A percentile compares a stretch with the other conserved stretches of the same genome.
These are phyloP conservation scores for Pelargonium myrrhifolium DNA, from an alignment of 441 rosid genomes.

Conservation along the genomic window DNA sequence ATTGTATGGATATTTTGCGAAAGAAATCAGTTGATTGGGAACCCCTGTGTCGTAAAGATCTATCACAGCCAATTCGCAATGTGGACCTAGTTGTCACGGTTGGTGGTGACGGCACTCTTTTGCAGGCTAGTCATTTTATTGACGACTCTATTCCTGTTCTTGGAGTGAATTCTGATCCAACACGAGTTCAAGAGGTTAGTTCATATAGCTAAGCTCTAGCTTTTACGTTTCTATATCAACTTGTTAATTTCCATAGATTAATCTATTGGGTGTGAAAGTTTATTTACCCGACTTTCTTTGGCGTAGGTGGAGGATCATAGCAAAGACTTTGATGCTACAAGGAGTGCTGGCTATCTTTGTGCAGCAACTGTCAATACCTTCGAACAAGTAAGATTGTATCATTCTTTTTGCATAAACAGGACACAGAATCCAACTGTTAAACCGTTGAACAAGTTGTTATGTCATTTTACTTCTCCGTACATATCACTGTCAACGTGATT, in stretches of 20 bases:
- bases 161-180: constrained; percentile 92
- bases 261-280: not conserved
- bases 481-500: not conserved
- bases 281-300: not conserved
- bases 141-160: constrained; percentile 69
- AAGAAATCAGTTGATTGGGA: constrained; percentile 66
- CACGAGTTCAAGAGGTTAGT: constrained; percentile 62
- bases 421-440: not conserved
- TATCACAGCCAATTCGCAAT: constrained; percentile 44
- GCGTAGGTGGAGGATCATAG: constrained; percentile 55
- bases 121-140: constrained; percentile 87
- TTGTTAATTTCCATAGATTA: not conserved
- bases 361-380: constrained; percentile 73
- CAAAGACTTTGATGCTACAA: constrained; percentile 72
- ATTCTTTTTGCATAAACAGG: not conserved
- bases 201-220: constrained; percentile 5
- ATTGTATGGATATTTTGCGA: constrained; percentile 60
- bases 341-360: constrained; percentile 85
- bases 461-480: not conserved
- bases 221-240: not conserved
- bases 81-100: constrained; percentile 82
- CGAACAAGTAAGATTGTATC: constrained; percentile 48
- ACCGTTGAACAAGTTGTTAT: not conserved
- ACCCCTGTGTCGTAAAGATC: constrained; percentile 43
- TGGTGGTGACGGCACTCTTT: constrained; percentile 93